phyloP scores from a whole-genome alignment of 2,329 filamentous ascomycete species.

The Triangularia setosa region DNA sequence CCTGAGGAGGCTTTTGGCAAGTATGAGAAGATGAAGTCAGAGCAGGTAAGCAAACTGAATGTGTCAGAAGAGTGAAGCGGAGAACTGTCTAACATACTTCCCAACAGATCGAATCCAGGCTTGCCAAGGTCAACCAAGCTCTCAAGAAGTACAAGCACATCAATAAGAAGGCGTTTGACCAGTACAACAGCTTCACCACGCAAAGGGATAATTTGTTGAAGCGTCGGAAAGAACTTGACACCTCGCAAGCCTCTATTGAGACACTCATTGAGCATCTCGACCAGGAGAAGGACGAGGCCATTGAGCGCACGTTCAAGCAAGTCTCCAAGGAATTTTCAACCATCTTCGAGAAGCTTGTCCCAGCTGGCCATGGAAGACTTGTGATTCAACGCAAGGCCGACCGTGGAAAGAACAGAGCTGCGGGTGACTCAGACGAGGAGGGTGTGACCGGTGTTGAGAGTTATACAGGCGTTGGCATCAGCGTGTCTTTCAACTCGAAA shows the following conservation, averaged over 20 bases:
- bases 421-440: constrained; percentile 65
- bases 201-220: constrained; percentile 84
- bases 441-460: constrained; percentile 77
- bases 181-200: constrained; percentile 95
- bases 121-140: constrained; percentile 88
- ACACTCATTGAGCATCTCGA: constrained; percentile 90
- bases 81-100: constrained; percentile 22
- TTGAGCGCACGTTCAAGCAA: constrained; percentile 97
- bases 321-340: constrained; percentile 89
- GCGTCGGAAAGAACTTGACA: constrained; percentile 81
- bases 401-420: constrained; percentile 46
- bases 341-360: constrained; percentile 93
- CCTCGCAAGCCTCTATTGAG: constrained; percentile 81
- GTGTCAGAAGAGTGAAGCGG: constrained; percentile 6
- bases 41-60: constrained; percentile 54
- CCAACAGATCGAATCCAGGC: constrained; percentile 54
- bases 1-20: constrained; percentile 92
- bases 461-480: constrained; percentile 94
- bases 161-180: constrained; percentile 99
- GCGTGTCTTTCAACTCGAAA: constrained; percentile 97
- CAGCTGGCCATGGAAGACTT: constrained; percentile 83
- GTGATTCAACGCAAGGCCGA: constrained; percentile 86
- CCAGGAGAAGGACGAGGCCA: constrained; percentile 94
- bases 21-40: constrained; percentile 78
- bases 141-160: constrained; percentile 97